Percentiles rank a stretch among this genome's conserved stretches.
Evolutionary conservation across 306 rosid genomes (phyloP).

Genomic region (Cicer pinnatifidum): DNA sequence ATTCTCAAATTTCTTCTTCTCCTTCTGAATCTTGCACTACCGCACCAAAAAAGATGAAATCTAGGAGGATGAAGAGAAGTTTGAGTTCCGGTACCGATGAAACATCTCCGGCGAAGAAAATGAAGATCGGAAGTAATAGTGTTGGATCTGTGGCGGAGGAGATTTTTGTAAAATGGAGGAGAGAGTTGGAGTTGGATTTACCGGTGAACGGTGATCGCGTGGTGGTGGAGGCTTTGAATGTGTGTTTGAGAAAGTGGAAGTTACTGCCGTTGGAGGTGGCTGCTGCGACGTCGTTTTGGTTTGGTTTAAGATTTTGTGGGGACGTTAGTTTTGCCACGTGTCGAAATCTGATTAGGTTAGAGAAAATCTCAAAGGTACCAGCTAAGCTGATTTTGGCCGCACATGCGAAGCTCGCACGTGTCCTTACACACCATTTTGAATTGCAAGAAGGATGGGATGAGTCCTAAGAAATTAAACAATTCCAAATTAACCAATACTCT

Average conservation of each 20-base stretch:
- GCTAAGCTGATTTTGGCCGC: conserved; percentile 60
- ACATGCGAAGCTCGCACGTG: conserved; percentile 54
- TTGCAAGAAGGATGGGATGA: conserved; percentile 67
- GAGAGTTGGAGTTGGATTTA: conserved; percentile 40
- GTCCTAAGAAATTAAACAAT: not conserved
- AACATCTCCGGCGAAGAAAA: not conserved
- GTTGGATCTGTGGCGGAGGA: conserved; percentile 38
- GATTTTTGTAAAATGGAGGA: conserved; percentile 49
- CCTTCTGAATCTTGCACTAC: conserved; percentile 43
- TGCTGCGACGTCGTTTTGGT: conserved; percentile 77
- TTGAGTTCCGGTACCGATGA: conserved; percentile 41
- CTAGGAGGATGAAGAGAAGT: not conserved
- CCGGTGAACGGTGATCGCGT: conserved; percentile 1
- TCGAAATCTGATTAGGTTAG: conserved; percentile 51
- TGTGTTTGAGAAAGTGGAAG: conserved; percentile 37
- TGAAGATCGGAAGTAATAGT: not conserved
- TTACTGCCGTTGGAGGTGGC: conserved; percentile 54
- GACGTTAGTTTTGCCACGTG: conserved; percentile 39
- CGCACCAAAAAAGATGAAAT: not conserved
- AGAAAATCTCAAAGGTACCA: conserved; percentile 59
- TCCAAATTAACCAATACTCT: too few relatives aligned
- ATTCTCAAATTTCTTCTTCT: conserved; percentile 30
- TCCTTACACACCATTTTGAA: conserved; percentile 27
- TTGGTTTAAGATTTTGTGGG: conserved; percentile 51
- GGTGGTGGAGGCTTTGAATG: conserved; percentile 37